These are phyloP conservation scores for Cercospora beticola DNA, from an alignment of 2,329 filamentous ascomycete genomes.

Conservation along the genomic window DNA sequence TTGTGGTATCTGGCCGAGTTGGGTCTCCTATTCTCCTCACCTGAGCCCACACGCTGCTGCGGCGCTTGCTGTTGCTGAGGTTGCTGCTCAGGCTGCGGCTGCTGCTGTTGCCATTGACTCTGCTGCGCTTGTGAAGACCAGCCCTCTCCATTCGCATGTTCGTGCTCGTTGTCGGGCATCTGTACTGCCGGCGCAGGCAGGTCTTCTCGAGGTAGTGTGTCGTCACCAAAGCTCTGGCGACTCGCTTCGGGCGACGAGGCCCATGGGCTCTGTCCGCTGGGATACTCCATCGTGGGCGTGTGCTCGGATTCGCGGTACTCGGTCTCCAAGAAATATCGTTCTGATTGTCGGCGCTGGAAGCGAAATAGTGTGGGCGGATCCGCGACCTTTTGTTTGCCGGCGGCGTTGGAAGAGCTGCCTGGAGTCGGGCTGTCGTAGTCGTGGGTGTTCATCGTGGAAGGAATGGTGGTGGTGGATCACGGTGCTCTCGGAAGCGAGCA, in stretches of 20 bases:
- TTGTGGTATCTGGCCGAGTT: constrained; percentile 36
- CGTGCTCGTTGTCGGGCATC: constrained; percentile 13
- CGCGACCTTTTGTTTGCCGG: constrained; percentile 25
- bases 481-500: neutral
- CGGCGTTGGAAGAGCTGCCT: constrained; percentile 14
- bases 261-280: constrained; percentile 63
- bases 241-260: constrained; percentile 58
- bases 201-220: constrained; percentile 30
- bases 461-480: constrained; percentile 3
- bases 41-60: constrained; percentile 22
- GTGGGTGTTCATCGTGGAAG: constrained; percentile 1
- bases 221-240: constrained; percentile 49
- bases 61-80: constrained; percentile 42
- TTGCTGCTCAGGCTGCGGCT: constrained; percentile 42
- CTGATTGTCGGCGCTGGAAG: constrained; percentile 39
- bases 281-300: constrained; percentile 63
- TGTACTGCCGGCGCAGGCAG: constrained; percentile 33
- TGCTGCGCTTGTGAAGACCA: constrained; percentile 27
- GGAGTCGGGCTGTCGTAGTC: neutral
- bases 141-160: constrained; percentile 21
- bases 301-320: constrained; percentile 32
- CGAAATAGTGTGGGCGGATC: constrained; percentile 30
- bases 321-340: constrained; percentile 37
- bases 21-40: constrained; percentile 34
- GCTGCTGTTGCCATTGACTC: constrained; percentile 31